Conservation (phyloP, 139 green algal species). For the Pleodorina starrii region DNA sequence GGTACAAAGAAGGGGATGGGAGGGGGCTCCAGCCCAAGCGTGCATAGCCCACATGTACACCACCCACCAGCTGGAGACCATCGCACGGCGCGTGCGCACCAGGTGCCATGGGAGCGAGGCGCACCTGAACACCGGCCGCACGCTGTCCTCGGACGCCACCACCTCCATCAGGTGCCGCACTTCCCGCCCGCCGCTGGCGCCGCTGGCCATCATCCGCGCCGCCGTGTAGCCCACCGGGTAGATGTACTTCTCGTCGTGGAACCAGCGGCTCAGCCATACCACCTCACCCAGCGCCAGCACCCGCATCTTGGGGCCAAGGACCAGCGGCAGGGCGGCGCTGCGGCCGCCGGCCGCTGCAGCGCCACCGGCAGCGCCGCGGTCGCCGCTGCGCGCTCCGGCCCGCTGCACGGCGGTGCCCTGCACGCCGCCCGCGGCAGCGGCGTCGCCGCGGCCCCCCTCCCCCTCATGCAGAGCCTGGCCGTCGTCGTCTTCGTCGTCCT, state of each 20-base stretch:
- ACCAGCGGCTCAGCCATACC: constrained; percentile 76
- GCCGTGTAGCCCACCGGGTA: constrained; percentile 79
- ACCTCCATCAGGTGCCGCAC: constrained; percentile 68
- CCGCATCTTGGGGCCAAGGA: constrained; percentile 53
- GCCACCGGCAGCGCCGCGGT: background rate
- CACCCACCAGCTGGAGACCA: too few species aligned
- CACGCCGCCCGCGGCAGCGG: too few species aligned
- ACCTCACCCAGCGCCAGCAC: constrained; percentile 75
- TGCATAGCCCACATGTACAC: too few species aligned
- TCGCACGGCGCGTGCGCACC: too few species aligned
- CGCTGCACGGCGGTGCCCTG: background rate
- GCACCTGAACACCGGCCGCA: constrained; percentile 76
- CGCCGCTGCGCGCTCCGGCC: background rate
- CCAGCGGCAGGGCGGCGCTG: constrained; percentile 49
- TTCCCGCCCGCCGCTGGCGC: constrained; percentile 45
- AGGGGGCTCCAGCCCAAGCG: too few species aligned
- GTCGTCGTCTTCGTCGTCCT: background rate
- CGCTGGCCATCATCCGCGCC: constrained; percentile 36
- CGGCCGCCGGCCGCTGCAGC: too few species aligned
- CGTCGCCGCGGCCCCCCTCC: too few species aligned
- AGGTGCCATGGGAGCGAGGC: too few species aligned
- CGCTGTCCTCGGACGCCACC: constrained; percentile 53
- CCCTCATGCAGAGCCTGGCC: too few species aligned
- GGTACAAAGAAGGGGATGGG: too few species aligned
- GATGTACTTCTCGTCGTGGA: constrained; percentile 80